Conservation (phyloP, 2,329 filamentous ascomycete species). For the Ascochyta rabiei region DNA sequence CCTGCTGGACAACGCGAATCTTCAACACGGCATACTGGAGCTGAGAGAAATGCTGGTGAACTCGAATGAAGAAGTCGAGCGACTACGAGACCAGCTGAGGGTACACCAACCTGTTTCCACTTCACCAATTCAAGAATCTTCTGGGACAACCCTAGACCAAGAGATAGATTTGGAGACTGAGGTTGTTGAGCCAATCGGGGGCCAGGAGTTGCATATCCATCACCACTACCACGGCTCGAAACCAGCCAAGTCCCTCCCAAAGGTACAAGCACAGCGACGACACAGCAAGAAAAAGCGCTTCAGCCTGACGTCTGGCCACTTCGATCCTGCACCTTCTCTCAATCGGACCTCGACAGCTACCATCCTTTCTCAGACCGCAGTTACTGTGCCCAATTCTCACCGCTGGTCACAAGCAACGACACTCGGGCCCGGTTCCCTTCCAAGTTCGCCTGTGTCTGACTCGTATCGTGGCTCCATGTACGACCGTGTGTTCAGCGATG, state of each 20-base stretch:
- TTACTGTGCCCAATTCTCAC: slow-evolving; percentile 60
- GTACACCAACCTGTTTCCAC: slow-evolving; percentile 72
- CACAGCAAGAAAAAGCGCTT: slow-evolving; percentile 72
- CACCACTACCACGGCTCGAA: slow-evolving; percentile 81
- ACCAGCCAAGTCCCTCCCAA: slow-evolving; percentile 54
- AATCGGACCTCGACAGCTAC: slow-evolving; percentile 59
- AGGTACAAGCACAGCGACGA: slow-evolving; percentile 55
- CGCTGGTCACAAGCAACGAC: slow-evolving; percentile 73
- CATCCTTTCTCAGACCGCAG: slow-evolving; percentile 68
- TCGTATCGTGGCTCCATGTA: slow-evolving; percentile 76
- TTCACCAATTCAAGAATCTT: slow-evolving; percentile 33
- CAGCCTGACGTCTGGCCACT: slow-evolving; percentile 62
- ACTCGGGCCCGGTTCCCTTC: slow-evolving; percentile 71
- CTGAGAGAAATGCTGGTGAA: slow-evolving; percentile 86
- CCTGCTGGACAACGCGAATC: slow-evolving; percentile 89
- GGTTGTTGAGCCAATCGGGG: slow-evolving; percentile 29
- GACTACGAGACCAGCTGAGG: slow-evolving; percentile 78
- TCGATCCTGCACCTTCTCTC: slow-evolving; percentile 48
- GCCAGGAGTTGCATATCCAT: slow-evolving; percentile 80
- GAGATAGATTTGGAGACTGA: slow-evolving; percentile 71
- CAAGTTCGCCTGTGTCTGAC: slow-evolving; percentile 80
- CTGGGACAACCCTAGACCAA: slow-evolving; percentile 65
- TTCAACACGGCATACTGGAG: slow-evolving; percentile 91
- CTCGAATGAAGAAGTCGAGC: slow-evolving; percentile 93
- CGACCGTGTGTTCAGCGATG: slow-evolving; percentile 69